Evolutionary conservation across 495 filamentous ascomycete genomes (phyloP), one percentile per base, ranked within the genome.

Genomic region (Lasiosphaeriaceae sp.): DNA sequence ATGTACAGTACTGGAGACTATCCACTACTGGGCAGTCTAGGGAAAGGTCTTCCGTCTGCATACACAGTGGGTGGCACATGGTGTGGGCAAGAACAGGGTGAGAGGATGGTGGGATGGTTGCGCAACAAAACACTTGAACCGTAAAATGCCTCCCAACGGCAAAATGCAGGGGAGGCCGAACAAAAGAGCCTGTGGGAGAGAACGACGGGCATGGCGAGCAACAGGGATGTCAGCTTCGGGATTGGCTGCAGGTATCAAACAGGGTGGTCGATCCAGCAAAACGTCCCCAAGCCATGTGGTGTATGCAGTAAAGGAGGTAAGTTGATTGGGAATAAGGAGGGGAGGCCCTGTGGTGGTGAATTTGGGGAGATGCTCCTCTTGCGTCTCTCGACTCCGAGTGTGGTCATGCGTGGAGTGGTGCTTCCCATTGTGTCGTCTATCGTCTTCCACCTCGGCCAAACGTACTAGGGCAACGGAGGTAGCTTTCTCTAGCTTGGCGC

Each of bases 81-180:
- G 26, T 31, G 14, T 54, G 52, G 14, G 29, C 8, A 29, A 52
- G 41, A 41, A 16, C 20, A 50, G 22, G 26, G 49, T 35, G 31
- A 58, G 29, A 49, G 45, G 49, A 22, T 45, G 47, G 31, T 47
- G 53, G 54, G 41, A 43, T 21, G 21, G 57, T 22, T 39, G 51
- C 47, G 52, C 51, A 60, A 51, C 52, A 55, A 58, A 62, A 56
- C 48, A 55, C 55, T 57, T 66, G 60, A 61, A 63, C 61, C 61
- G 61, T 43, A 59, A 61, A 61, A 66, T 61, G 60, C 58, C 64
- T 43, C 51, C 11, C 50, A 20, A 58, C 64, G 64, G 64, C 54
- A 66, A 66, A 66, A 66, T 66, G 64, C 58, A 43, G 47, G 48
- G 46, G 48, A 29, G 54, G 43, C 22, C 22, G 53, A 46, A 9